A percentile compares a stretch with the other conserved stretches of the same genome.
These are phyloP conservation scores for Aspergillaceae sp. DNA, from an alignment of 2,329 filamentous ascomycete genomes.

Conservation along the genomic window DNA sequence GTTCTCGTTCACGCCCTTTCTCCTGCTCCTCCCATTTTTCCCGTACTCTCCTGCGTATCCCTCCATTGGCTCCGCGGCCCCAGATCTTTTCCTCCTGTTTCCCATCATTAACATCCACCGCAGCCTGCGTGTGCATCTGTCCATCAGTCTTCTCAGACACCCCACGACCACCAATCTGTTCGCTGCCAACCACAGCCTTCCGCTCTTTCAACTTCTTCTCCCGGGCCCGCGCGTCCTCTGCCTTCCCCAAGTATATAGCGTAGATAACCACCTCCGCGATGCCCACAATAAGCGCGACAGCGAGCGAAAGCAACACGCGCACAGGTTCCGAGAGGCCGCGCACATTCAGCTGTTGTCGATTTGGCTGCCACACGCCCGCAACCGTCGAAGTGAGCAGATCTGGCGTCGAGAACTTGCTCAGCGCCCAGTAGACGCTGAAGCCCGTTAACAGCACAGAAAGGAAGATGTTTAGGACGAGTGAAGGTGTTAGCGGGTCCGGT, in stretches of 20 bases:
- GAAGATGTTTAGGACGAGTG: slow-evolving; percentile 78
- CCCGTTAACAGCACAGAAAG: slow-evolving; percentile 69
- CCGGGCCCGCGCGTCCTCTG: slow-evolving; percentile 29
- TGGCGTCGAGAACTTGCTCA: slow-evolving; percentile 31
- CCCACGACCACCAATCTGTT: slow-evolving; percentile 8
- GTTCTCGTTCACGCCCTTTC: slow-evolving; percentile 3
- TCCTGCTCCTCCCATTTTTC: slow-evolving; percentile 29
- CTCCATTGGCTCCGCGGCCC: slow-evolving; percentile 34
- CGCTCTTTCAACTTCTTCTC: slow-evolving; percentile 32
- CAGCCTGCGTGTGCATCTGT: not conserved
- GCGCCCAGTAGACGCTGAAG: slow-evolving; percentile 38
- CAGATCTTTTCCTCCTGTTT: slow-evolving; percentile 30
- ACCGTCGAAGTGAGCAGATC: slow-evolving; percentile 17
- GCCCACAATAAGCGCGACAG: slow-evolving; percentile 35
- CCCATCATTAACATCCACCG: slow-evolving; percentile 1
- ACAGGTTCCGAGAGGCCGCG: slow-evolving; percentile 24
- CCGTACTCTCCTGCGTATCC: slow-evolving; percentile 32
- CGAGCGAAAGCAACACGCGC: slow-evolving; percentile 33
- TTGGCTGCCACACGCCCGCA: slow-evolving; percentile 6
- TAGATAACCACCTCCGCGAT: slow-evolving; percentile 41
- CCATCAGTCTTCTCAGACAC: not conserved
- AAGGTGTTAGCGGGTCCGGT: slow-evolving; percentile 39
- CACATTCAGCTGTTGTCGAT: slow-evolving; percentile 3
- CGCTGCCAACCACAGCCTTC: slow-evolving; percentile 26
- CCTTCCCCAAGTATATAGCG: slow-evolving; percentile 38